Evolutionary conservation across 75 land plant genomes (phyloP).

Genomic region (Azolla pinnata): DNA sequence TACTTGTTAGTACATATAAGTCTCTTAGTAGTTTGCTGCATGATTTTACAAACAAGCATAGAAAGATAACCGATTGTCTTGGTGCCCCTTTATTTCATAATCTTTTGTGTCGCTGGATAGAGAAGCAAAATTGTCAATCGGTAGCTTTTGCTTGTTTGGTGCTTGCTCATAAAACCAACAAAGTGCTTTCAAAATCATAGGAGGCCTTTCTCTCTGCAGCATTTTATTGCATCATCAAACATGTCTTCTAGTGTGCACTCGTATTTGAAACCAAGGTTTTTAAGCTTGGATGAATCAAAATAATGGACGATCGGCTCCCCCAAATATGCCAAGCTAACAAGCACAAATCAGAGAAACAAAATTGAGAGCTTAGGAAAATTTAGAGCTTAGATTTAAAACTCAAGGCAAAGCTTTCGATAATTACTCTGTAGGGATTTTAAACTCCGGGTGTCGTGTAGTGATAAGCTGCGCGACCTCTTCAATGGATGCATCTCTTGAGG

Average conservation of each 20-base stretch:
- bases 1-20: no score
- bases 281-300: constrained; percentile 44
- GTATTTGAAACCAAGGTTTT: constrained; percentile 44
- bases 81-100: no score
- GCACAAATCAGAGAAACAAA: neutral
- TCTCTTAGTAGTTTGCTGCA: no score
- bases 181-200: no score
- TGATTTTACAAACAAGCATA: no score
- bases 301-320: constrained; percentile 16
- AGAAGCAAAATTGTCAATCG: no score
- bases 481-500: constrained; percentile 60
- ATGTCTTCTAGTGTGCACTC: constrained; percentile 58
- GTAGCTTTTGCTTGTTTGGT: no score
- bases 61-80: no score
- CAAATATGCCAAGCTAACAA: neutral
- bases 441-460: constrained; percentile 29
- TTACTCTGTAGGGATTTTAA: constrained; percentile 19
- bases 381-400: no score
- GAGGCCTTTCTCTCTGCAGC: constrained; percentile 50
- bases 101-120: no score
- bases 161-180: no score
- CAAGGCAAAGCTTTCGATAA: neutral
- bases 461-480: constrained; percentile 38
- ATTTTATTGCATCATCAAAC: constrained; percentile 51
- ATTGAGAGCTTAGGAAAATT: neutral